Conservation (phyloP, 345 rosid genomes). For the Citrus glauca region DNA sequence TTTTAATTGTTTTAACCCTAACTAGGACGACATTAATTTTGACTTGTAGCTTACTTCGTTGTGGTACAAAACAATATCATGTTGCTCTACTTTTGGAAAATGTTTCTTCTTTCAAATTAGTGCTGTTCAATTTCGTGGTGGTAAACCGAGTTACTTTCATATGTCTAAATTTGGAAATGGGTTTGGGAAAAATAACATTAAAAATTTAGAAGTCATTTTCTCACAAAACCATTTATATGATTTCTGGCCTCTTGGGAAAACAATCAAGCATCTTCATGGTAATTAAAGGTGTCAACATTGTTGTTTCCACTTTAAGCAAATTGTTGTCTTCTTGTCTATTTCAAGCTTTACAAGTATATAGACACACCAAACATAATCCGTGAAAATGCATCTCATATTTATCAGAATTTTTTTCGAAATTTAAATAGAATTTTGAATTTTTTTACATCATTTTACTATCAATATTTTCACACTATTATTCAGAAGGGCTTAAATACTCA, state of each 20-base stretch:
- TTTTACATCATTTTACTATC: too few species aligned
- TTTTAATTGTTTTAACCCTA: not conserved
- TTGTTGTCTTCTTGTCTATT: not conserved
- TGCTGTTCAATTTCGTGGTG: slow-evolving; percentile 1
- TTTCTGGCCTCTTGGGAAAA: not conserved
- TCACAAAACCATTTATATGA: not conserved
- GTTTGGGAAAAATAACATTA: not conserved
- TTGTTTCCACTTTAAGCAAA: not conserved
- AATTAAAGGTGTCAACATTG: not conserved
- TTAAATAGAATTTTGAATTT: too few species aligned
- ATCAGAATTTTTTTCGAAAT: too few species aligned
- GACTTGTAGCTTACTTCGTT: not conserved
- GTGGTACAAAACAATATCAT: not conserved
- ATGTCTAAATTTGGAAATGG: not conserved
- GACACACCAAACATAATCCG: not conserved
- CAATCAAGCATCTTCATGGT: not conserved
- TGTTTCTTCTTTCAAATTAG: slow-evolving; percentile 1
- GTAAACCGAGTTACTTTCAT: too few species aligned
- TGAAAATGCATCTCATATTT: not conserved
- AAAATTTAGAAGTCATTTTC: slow-evolving; percentile 5
- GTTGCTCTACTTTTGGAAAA: slow-evolving; percentile 4
- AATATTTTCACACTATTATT: too few species aligned
- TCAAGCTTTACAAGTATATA: not conserved
- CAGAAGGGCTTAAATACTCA: not conserved
- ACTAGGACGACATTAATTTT: not conserved